phyloP scores from a whole-genome alignment of 352 stramenopile species.

The Globisporangium sylvaticum region DNA sequence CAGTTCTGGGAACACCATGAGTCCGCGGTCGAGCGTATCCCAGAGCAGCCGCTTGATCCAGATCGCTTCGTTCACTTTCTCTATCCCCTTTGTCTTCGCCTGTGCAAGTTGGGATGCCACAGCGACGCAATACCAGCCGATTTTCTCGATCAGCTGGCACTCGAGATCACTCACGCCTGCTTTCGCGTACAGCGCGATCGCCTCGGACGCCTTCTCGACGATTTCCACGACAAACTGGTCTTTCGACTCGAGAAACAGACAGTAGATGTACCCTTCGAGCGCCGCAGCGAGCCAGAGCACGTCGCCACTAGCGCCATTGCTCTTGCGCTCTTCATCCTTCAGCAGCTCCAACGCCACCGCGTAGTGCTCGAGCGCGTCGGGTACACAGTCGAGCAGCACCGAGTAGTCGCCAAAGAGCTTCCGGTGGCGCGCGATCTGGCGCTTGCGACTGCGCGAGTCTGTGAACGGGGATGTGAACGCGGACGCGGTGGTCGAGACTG shows the following conservation, averaged over 20 bases:
- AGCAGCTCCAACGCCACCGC: slow-evolving; percentile 64
- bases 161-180: slow-evolving; percentile 67
- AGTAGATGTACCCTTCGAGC: slow-evolving; percentile 72
- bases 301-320: slow-evolving; percentile 40
- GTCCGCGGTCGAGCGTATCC: slow-evolving; percentile 59
- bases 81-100: slow-evolving; percentile 13
- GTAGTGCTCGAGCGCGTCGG: slow-evolving; percentile 73
- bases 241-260: slow-evolving; percentile 40
- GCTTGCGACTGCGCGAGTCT: slow-evolving; percentile 49
- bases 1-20: slow-evolving; percentile 51
- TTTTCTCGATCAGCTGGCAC: slow-evolving; percentile 58
- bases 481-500: slow-evolving; percentile 31
- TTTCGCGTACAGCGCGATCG: slow-evolving; percentile 59
- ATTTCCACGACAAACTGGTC: slow-evolving; percentile 71
- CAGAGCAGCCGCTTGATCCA: slow-evolving; percentile 73
- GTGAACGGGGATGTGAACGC: slow-evolving; percentile 27
- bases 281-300: slow-evolving; percentile 76
- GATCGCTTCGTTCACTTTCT: slow-evolving; percentile 46
- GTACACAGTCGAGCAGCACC: slow-evolving; percentile 57
- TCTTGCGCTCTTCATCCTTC: slow-evolving; percentile 71
- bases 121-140: slow-evolving; percentile 68
- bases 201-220: slow-evolving; percentile 76
- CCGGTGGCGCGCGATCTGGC: slow-evolving; percentile 52
- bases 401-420: slow-evolving; percentile 84
- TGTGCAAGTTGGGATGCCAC: slow-evolving; percentile 34